These are phyloP conservation scores for Xerocomellus amylosporus DNA, from an alignment of 768 basidiomycete species.

Conservation along the genomic window DNA sequence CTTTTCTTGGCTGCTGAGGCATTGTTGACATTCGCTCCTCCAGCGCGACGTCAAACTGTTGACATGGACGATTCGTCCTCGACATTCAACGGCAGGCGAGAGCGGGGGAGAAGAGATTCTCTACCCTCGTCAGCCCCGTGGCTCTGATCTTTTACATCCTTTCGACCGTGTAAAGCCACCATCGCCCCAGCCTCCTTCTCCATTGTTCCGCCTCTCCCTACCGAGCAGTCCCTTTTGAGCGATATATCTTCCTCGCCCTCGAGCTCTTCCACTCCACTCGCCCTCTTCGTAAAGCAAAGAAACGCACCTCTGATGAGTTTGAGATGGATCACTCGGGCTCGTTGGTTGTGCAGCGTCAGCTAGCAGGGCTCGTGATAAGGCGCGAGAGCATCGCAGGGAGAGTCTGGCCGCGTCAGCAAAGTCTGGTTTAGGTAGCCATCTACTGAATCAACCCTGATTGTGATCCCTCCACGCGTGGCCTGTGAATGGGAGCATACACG, in stretches of 20 bases:
- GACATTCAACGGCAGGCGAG: slow-evolving; percentile 72
- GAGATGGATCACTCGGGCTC: slow-evolving; percentile 70
- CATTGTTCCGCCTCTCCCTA: slow-evolving; percentile 31
- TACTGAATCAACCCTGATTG: slow-evolving; percentile 22
- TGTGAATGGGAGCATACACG: slow-evolving; percentile 45
- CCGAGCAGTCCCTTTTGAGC: slow-evolving; percentile 29
- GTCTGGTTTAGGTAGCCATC: slow-evolving; percentile 1
- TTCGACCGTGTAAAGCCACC: slow-evolving; percentile 32
- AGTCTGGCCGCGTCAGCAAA: slow-evolving; percentile 43
- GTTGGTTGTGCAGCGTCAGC: slow-evolving; percentile 46
- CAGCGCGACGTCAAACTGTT: slow-evolving; percentile 47
- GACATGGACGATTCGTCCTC: slow-evolving; percentile 51
- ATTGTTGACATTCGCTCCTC: not conserved
- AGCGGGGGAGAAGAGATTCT: slow-evolving; percentile 90
- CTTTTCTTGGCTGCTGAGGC: not conserved
- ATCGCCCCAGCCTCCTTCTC: slow-evolving; percentile 30
- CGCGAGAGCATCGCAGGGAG: slow-evolving; percentile 55
- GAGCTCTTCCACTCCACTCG: slow-evolving; percentile 52
- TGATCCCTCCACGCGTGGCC: slow-evolving; percentile 22
- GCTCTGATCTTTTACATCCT: slow-evolving; percentile 30
- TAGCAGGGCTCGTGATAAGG: slow-evolving; percentile 39
- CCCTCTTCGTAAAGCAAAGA: slow-evolving; percentile 57
- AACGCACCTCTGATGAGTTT: slow-evolving; percentile 80
- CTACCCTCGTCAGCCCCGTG: slow-evolving; percentile 65
- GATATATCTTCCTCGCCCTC: slow-evolving; percentile 48